Conservation (phyloP, 768 basidiomycete species). For the Suillus placidus region DNA sequence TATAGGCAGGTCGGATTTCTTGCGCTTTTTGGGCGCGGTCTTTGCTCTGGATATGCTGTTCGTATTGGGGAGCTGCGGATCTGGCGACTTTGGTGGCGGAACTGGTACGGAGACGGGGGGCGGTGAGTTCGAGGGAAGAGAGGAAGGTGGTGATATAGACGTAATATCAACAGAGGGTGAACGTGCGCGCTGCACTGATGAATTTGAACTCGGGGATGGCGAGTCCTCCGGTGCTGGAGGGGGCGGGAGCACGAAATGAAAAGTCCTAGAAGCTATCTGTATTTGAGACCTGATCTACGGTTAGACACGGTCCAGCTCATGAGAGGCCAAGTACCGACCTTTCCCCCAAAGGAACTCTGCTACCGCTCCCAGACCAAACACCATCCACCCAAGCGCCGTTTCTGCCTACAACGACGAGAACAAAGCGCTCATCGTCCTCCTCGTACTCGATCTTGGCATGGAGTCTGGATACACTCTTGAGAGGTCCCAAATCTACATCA, state of each 20-base stretch:
- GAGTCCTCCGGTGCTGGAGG: slow-evolving; percentile 79
- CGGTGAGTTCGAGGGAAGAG: slow-evolving; percentile 76
- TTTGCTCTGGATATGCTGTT: slow-evolving; percentile 56
- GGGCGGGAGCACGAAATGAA: slow-evolving; percentile 95
- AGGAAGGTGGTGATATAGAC: slow-evolving; percentile 80
- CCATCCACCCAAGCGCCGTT: slow-evolving; percentile 99
- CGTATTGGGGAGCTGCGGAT: slow-evolving; percentile 63
- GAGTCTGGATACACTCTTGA: slow-evolving; percentile 96
- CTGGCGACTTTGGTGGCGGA: slow-evolving; percentile 49
- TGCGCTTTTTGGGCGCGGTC: slow-evolving; percentile 66
- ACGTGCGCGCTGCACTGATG: slow-evolving; percentile 65
- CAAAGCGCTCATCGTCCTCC: slow-evolving; percentile 85
- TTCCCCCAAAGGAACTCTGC: slow-evolving; percentile 81
- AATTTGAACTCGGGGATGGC: slow-evolving; percentile 77
- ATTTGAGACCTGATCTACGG: slow-evolving; percentile 74
- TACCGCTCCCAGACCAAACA: slow-evolving; percentile 90
- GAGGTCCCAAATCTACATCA: slow-evolving; percentile 90
- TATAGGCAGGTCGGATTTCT: slow-evolving; percentile 52
- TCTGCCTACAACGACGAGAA: slow-evolving; percentile 89
- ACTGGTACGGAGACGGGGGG: slow-evolving; percentile 53
- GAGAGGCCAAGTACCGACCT: slow-evolving; percentile 50
- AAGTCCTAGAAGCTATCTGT: slow-evolving; percentile 96
- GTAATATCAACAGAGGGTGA: slow-evolving; percentile 85
- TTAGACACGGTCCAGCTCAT: slow-evolving; percentile 11
- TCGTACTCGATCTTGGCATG: slow-evolving; percentile 97